Conservation (phyloP, 306 rosid genomes). For the Argentina anserina region DNA sequence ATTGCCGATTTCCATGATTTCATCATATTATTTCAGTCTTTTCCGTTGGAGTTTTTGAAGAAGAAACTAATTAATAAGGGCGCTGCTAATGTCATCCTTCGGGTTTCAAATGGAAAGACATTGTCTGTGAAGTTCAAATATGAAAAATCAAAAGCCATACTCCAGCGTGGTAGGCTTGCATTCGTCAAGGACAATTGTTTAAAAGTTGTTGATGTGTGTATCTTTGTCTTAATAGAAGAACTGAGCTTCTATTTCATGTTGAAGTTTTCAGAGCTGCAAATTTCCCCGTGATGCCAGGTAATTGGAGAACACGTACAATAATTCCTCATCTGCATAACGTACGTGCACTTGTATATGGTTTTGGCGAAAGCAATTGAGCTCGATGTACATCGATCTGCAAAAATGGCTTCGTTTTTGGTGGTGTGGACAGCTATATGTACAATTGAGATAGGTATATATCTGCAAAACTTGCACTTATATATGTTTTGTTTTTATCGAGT, state of each 20-base stretch:
- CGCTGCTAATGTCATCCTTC: constrained; percentile 1
- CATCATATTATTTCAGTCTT: not conserved
- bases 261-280: not conserved
- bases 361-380: too few relatives aligned
- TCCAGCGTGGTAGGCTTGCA: constrained; percentile 5
- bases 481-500: not conserved
- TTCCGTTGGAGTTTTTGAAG: not conserved
- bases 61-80: not conserved
- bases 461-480: not conserved
- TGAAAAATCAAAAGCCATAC: not conserved
- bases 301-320: not conserved
- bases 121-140: not conserved
- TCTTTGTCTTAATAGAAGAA: constrained; percentile 7
- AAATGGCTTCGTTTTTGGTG: not conserved
- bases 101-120: constrained; percentile 4
- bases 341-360: too few relatives aligned
- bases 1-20: not conserved
- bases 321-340: not conserved
- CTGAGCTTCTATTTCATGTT: not conserved
- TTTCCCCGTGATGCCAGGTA: not conserved
- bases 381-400: too few relatives aligned
- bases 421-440: not conserved
- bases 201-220: constrained; percentile 17
- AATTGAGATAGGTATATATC: not conserved
- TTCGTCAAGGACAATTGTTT: constrained; percentile 22